Percentiles rank a stretch among this genome's conserved stretches.
Conservation (phyloP, 2,329 filamentous ascomycete genomes). For the Aspergillus thermomutatus region DNA sequence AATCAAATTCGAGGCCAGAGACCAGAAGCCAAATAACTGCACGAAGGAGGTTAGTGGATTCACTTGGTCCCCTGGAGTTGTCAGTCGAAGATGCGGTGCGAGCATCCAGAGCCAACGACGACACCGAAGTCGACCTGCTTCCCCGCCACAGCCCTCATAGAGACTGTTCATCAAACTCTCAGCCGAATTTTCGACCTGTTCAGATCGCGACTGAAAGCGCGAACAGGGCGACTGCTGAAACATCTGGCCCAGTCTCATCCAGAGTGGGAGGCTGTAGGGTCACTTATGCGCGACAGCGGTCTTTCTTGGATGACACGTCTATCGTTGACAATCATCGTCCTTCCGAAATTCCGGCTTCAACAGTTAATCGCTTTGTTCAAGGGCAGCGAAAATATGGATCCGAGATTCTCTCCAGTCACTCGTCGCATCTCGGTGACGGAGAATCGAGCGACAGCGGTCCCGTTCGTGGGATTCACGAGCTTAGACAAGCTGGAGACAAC, state of each 20-base stretch:
- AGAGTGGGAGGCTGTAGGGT: conserved; percentile 41
- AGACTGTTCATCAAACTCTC: not conserved
- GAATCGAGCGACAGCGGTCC: conserved; percentile 42
- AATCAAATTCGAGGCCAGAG: not conserved
- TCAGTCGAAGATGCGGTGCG: not conserved
- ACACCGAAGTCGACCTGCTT: not conserved
- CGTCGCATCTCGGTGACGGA: conserved; percentile 42
- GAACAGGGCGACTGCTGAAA: conserved; percentile 5
- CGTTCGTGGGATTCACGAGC: conserved; percentile 59
- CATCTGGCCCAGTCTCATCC: conserved; percentile 15
- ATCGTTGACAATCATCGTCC: conserved; percentile 10
- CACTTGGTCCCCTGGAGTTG: conserved; percentile 19
- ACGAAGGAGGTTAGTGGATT: conserved; percentile 36
- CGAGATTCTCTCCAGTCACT: conserved; percentile 8
- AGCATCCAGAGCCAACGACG: not conserved
- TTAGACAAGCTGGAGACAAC: conserved; percentile 57
- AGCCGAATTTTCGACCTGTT: not conserved
- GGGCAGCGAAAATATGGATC: conserved; percentile 3
- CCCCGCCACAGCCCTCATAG: not conserved
- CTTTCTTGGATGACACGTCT: conserved; percentile 54
- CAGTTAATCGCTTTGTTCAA: conserved; percentile 3
- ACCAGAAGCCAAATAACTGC: conserved; percentile 15
- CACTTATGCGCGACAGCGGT: conserved; percentile 59
- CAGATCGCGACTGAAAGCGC: not conserved
- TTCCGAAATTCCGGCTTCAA: conserved; percentile 1